Percentiles rank a stretch among this genome's conserved stretches.
Evolutionary conservation across 2,329 filamentous ascomycete genomes (phyloP).

Genomic region (Botrytis elliptica): DNA sequence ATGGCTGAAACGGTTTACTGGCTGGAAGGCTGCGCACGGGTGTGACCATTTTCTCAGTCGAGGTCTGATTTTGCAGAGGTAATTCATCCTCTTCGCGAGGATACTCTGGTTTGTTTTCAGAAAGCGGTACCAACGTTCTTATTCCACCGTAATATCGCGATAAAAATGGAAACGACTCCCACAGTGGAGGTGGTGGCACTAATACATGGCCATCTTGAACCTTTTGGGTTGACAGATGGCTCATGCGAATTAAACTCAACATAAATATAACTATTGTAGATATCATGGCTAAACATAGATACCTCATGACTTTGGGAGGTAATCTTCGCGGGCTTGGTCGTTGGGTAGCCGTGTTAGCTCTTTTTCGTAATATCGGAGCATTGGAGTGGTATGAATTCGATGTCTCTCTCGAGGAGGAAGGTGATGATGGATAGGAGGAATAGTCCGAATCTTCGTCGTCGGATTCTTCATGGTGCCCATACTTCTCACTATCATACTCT

Average conservation of each 20-base stretch:
- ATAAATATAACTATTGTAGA: slow-evolving; percentile 74
- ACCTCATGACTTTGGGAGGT: slow-evolving; percentile 72
- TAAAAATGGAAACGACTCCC: slow-evolving; percentile 84
- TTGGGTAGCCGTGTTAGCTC: slow-evolving; percentile 26
- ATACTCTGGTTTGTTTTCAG: slow-evolving; percentile 76
- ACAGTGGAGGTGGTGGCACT: slow-evolving; percentile 60
- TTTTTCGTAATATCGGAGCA: slow-evolving; percentile 37
- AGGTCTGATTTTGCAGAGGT: slow-evolving; percentile 44
- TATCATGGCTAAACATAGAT: slow-evolving; percentile 71
- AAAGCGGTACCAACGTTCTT: slow-evolving; percentile 62
- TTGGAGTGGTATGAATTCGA: slow-evolving; percentile 36
- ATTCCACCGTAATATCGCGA: slow-evolving; percentile 89
- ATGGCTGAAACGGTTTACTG: slow-evolving; percentile 62
- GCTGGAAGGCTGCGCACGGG: slow-evolving; percentile 43
- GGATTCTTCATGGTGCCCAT: slow-evolving; percentile 41
- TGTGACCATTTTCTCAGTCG: slow-evolving; percentile 37
- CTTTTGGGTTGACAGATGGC: slow-evolving; percentile 65
- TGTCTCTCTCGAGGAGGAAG: slow-evolving; percentile 36
- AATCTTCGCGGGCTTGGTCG: slow-evolving; percentile 42
- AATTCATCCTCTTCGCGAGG: slow-evolving; percentile 64
- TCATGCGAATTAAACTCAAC: slow-evolving; percentile 69
- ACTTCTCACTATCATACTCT: slow-evolving; percentile 37
- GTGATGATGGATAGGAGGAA: slow-evolving; percentile 38
- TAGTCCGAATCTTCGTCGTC: slow-evolving; percentile 47
- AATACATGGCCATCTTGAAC: slow-evolving; percentile 58